Base-by-base conservation (phyloP, 371 early-diverging fungal species). In the Synchytrium microbalum region DNA sequence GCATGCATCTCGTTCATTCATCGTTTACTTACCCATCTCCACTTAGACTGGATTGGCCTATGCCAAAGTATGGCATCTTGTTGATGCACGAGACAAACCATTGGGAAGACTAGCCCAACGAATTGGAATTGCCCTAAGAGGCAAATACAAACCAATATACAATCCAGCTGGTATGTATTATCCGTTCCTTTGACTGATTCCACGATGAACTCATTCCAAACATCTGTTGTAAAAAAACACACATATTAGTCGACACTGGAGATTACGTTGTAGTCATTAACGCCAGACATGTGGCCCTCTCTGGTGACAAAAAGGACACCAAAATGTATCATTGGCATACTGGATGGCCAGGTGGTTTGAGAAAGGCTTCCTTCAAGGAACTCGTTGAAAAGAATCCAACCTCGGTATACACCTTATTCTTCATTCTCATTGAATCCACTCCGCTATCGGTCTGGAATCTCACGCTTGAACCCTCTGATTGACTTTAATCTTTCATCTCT, bases 261-360 rank as follows among this genome's bases (percentile, higher is more conserved):
- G 98, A 98, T 74, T 94, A 95, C 70, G 96, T 97, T 0, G 96
- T 98, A 13, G 95, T 98, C 26, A 88, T 93, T 64, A 96, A 96
- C 68, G 95, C 96, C 25, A 82, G 86, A 65, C 86, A 91, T 64
- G 77, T 95, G 19, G 75, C 75, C 29, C 85, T 94, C 23, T 84
- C 93, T 31, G 97, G 95, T 57, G 88, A 89, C 62, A 95, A 96
- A 73, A 83, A 81, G 19, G 83, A 87, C 68, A 86, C 92, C 65
- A 96, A 98, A 71, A 69, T 88, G 62, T 98, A 96, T 79, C 75
- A 88, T 63, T 88, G 88, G 78, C 95, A 98, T 68, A 86, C 91
- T 24, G 89, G 91, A 60, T 88, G 86, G 72, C 92, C 92, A 16
- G 97, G 98, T 67, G 96, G 95, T 56, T 74, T 94, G 66, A 94